A percentile compares a stretch with the other conserved stretches of the same genome.
Conservation (phyloP, 2,329 filamentous ascomycete genomes). For the Cladobotryum protrusum region DNA sequence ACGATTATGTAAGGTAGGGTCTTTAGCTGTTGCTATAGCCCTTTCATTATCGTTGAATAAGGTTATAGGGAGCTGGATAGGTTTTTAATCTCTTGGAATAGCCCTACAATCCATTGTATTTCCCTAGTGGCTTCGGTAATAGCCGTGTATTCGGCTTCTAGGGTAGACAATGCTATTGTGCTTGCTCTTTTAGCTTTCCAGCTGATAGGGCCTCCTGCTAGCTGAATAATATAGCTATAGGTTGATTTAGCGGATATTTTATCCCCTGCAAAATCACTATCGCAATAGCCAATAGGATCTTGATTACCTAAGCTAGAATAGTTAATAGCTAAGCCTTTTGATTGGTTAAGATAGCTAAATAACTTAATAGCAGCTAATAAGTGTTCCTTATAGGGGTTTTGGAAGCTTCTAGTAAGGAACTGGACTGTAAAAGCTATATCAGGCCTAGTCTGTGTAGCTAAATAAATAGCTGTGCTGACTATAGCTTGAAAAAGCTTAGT, state of each 20-base stretch:
- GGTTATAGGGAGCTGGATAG: too few species aligned
- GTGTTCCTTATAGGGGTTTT: background rate
- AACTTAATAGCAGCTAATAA: conserved; percentile 1
- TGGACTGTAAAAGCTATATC: background rate
- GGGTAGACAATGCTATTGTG: too few species aligned
- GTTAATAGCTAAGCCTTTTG: background rate
- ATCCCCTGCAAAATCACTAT: background rate
- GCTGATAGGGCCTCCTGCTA: background rate
- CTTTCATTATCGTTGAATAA: too few species aligned
- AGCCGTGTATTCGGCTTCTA: too few species aligned
- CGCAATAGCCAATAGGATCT: background rate
- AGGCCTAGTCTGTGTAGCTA: background rate
- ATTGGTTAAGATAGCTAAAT: conserved; percentile 3
- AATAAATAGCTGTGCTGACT: background rate
- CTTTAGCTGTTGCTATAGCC: too few species aligned
- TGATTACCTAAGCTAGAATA: background rate
- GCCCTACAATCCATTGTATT: background rate
- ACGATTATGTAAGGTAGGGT: too few species aligned
- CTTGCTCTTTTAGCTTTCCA: too few species aligned
- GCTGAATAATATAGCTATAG: background rate
- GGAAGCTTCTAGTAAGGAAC: background rate
- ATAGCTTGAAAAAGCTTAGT: background rate
- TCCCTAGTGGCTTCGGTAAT: background rate
- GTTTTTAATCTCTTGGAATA: background rate
- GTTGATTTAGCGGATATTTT: conserved; percentile 1